Percentiles rank a stretch among this genome's conserved stretches.
Conservation (phyloP, 2,329 filamentous ascomycete species). For the Penicillium rolfsii region DNA sequence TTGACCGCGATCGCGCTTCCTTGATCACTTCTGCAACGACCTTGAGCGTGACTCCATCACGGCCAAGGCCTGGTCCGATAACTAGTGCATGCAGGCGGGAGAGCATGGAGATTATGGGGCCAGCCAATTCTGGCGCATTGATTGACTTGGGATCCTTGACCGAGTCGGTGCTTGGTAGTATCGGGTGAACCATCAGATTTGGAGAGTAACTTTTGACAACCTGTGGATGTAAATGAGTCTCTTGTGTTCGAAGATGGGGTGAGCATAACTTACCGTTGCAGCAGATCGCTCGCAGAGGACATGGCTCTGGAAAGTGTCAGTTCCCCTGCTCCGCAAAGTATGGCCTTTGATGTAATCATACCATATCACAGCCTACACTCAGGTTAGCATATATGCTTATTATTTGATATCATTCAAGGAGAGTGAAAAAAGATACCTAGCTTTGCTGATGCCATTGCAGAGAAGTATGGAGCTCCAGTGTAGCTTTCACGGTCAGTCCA, state of each 20-base stretch:
- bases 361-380: slow-evolving; percentile 71
- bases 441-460: slow-evolving; percentile 91
- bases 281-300: slow-evolving; percentile 94
- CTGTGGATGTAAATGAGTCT: slow-evolving; percentile 28
- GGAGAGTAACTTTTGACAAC: slow-evolving; percentile 98
- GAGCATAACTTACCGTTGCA: slow-evolving; percentile 53
- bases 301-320: slow-evolving; percentile 59
- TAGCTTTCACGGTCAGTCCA: slow-evolving; percentile 57
- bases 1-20: slow-evolving; percentile 69
- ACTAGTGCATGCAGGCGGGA: slow-evolving; percentile 88
- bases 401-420: background rate
- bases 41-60: slow-evolving; percentile 86
- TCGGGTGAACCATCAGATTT: slow-evolving; percentile 96
- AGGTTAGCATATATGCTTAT: slow-evolving; percentile 16
- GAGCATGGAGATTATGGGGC: slow-evolving; percentile 76
- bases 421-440: slow-evolving; percentile 58
- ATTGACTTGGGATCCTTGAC: slow-evolving; percentile 53
- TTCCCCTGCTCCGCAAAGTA: background rate
- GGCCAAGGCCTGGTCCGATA: slow-evolving; percentile 86
- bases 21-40: slow-evolving; percentile 78
- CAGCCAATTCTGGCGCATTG: slow-evolving; percentile 63
- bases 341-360: slow-evolving; percentile 45
- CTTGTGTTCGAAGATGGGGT: background rate
- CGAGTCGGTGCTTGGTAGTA: slow-evolving; percentile 78
- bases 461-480: slow-evolving; percentile 96